Evolutionary conservation across 225 moss, liverwort and hornwort genomes (phyloP).

Genomic region (Polytrichum commune): DNA sequence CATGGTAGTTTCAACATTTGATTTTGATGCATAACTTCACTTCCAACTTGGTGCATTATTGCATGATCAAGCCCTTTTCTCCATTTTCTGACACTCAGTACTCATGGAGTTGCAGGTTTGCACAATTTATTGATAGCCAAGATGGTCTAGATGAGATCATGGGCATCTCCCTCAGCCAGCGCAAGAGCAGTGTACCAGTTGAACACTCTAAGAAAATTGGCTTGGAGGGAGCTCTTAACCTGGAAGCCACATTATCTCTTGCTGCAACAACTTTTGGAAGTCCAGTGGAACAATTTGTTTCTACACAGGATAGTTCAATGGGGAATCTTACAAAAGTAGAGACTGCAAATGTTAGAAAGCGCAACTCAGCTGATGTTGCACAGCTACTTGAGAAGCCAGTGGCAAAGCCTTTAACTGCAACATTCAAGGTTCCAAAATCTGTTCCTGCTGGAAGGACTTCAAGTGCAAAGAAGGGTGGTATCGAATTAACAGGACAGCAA

Average conservation of each 20-base stretch:
- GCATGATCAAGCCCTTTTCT: background rate
- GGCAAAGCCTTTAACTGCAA: conserved; percentile 20
- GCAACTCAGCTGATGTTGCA: conserved; percentile 20
- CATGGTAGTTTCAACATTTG: too few species aligned
- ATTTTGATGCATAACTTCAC: too few species aligned
- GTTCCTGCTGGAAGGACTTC: conserved; percentile 16
- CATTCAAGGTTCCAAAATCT: conserved; percentile 54
- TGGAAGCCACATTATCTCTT: conserved; percentile 13
- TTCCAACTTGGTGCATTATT: too few species aligned
- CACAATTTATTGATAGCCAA: conserved; percentile 77
- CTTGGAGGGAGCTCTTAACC: conserved; percentile 10
- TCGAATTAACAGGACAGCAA: conserved; percentile 2
- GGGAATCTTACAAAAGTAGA: conserved; percentile 14
- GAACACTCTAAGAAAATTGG: conserved; percentile 25
- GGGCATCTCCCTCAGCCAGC: conserved; percentile 72
- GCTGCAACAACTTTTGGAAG: conserved; percentile 25
- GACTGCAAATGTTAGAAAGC: background rate
- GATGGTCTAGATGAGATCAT: conserved; percentile 79
- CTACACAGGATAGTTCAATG: conserved; percentile 39
- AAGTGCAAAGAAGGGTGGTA: conserved; percentile 11
- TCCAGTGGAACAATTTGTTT: conserved; percentile 18
- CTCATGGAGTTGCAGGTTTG: conserved; percentile 49
- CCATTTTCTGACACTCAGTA: conserved; percentile 15
- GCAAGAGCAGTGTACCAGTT: conserved; percentile 44
- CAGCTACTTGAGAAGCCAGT: conserved; percentile 19